These are phyloP conservation scores for Oryza punctata DNA, from an alignment of 176 grass and related monocot species.

Conservation along the genomic window DNA sequence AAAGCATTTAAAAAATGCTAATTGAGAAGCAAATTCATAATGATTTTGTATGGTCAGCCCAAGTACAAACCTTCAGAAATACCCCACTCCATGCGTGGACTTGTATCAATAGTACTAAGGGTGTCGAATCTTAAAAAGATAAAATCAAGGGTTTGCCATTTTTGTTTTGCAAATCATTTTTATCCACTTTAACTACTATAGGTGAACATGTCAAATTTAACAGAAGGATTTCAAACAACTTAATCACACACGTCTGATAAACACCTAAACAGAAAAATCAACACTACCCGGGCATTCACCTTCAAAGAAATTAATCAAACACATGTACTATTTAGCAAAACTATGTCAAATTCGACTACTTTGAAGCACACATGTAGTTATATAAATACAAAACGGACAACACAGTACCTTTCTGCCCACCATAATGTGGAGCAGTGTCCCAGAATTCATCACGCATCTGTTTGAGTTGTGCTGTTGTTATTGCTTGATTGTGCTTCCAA, in stretches of 20 bases:
- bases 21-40: background rate
- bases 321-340: slow-evolving; percentile 27
- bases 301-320: slow-evolving; percentile 4
- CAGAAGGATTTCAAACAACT: background rate
- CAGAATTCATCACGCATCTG: slow-evolving; percentile 97
- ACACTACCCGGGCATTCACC: slow-evolving; percentile 12
- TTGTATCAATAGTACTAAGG: background rate
- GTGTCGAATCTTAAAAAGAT: background rate
- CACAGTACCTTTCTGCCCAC: slow-evolving; percentile 77
- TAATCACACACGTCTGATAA: background rate
- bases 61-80: background rate
- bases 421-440: slow-evolving; percentile 96
- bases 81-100: background rate
- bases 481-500: slow-evolving; percentile 81
- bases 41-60: background rate
- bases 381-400: slow-evolving; percentile 14
- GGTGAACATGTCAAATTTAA: slow-evolving; percentile 11
- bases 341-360: background rate
- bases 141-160: background rate
- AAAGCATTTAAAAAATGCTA: background rate
- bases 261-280: slow-evolving; percentile 15
- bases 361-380: background rate
- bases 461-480: slow-evolving; percentile 63
- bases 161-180: background rate
- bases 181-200: background rate